Percentiles rank a stretch among this genome's conserved stretches.
phyloP scores from a whole-genome alignment of 305 asterid species.

The Caryopteris hybrid region DNA sequence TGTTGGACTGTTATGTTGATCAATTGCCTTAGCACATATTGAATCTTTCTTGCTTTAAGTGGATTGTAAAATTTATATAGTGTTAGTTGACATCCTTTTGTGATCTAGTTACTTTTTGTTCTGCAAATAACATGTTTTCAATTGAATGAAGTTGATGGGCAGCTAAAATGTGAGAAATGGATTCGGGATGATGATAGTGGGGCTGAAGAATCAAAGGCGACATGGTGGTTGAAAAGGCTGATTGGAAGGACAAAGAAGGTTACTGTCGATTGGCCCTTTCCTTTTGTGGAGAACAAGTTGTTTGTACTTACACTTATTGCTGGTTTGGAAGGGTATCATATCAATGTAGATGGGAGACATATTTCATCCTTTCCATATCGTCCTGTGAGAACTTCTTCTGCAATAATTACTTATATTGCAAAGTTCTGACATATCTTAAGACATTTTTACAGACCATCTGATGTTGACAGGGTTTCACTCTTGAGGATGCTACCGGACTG shows the following conservation, averaged over 20 bases:
- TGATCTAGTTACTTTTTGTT: not conserved
- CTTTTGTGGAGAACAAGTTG: conserved; percentile 76
- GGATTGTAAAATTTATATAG: not conserved
- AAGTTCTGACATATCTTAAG: conserved; percentile 13
- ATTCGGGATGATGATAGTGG: conserved; percentile 72
- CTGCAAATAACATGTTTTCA: conserved; percentile 20
- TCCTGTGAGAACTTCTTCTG: conserved; percentile 48
- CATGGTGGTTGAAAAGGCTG: conserved; percentile 92
- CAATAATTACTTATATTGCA: not conserved
- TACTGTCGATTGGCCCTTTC: conserved; percentile 80
- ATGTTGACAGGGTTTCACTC: conserved; percentile 69
- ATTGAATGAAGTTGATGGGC: conserved; percentile 82
- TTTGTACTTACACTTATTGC: conserved; percentile 82
- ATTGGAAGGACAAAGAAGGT: conserved; percentile 81
- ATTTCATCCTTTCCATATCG: conserved; percentile 82
- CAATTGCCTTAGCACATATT: not conserved
- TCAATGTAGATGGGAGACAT: conserved; percentile 83
- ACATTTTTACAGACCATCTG: conserved; percentile 13
- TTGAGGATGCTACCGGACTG: conserved; percentile 89
- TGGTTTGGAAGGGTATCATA: conserved; percentile 88
- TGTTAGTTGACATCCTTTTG: not conserved
- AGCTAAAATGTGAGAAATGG: conserved; percentile 94
- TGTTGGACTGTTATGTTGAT: not conserved
- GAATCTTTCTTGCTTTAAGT: not conserved
- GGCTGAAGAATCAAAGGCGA: conserved; percentile 69